Base-by-base conservation (phyloP, 306 rosid genomes). In the Prunus mira region DNA sequence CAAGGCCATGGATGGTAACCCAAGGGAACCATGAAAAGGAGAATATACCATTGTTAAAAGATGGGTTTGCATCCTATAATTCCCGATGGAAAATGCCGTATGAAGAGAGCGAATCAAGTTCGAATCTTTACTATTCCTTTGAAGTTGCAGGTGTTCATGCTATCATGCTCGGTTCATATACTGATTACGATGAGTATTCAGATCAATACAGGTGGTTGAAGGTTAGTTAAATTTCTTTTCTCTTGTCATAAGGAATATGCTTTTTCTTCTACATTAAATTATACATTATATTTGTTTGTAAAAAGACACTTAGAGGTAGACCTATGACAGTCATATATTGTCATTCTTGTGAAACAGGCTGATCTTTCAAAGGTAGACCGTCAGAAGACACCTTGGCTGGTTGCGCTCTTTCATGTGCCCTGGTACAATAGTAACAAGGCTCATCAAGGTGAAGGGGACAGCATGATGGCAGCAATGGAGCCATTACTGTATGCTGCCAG, bases 1-100 rank as follows among this genome's bases (percentile, higher is more conserved):
- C 89, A 3, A 86, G 91, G 73, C 98, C 98, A 9, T 92, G 97
- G 97, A 94, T 94, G 98, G 98, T 94, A 60, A 94, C 98, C 9
- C 88, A 92, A 72, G 98, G 98, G 72, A 94, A 94, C 81, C 97
- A 91, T 82, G 98, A 94, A 78, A 85, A 84, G 77, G 98, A 94
- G 80, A 49, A 12, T 49, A 85, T 94, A 76, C 89, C 86, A 5
- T 71, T 92, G 49, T 67, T 92, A 17, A 86, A 85, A 81, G 91
- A 88, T 79, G 95, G 91, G 14, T 94, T 94, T 84, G 34, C 72
- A 62, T 84, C 98, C 6, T 94, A 87, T 72, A 92, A 94, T 77
- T 85, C 97, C 8, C 79, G 98, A 78, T 94, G 98, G 98, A 90
- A 85, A 78, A 94, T 94, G 98, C 97, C 98, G 5, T 90, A 81